Evolutionary conservation across 2,329 filamentous ascomycete genomes (phyloP).

Genomic region (Stagonosporopsis chrysanthemi): DNA sequence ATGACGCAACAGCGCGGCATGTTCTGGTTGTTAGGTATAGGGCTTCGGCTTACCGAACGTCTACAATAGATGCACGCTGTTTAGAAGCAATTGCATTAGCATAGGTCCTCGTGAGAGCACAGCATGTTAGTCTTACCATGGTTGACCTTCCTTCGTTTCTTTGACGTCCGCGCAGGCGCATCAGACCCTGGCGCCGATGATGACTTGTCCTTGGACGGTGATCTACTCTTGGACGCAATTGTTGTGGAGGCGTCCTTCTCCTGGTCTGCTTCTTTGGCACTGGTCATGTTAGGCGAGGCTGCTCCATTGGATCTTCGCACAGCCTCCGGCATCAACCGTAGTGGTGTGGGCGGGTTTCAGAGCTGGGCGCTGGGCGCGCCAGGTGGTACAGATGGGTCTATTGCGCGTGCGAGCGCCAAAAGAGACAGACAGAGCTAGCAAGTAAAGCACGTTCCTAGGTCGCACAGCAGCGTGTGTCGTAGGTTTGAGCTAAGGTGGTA

Average conservation of each 20-base stretch:
- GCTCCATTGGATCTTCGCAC: constrained; percentile 49
- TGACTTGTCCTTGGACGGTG: constrained; percentile 40
- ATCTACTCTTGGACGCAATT: constrained; percentile 37
- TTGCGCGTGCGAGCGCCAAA: constrained; percentile 30
- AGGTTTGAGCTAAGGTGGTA: constrained; percentile 17
- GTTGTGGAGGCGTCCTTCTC: constrained; percentile 36
- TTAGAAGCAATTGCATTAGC: constrained; percentile 38
- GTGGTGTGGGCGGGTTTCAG: constrained; percentile 39
- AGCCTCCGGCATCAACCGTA: constrained; percentile 50
- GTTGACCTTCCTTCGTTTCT: constrained; percentile 63
- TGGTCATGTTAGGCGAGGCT: constrained; percentile 43
- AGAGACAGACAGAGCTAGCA: constrained; percentile 28
- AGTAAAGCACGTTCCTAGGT: constrained; percentile 42
- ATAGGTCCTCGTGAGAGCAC: constrained; percentile 32
- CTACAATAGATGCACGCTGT: constrained; percentile 62
- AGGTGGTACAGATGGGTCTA: constrained; percentile 21
- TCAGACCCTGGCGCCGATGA: constrained; percentile 41
- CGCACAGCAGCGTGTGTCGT: constrained; percentile 29
- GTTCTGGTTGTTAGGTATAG: constrained; percentile 29
- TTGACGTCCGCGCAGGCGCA: constrained; percentile 46
- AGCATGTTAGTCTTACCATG: constrained; percentile 52
- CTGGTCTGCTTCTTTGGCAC: constrained; percentile 39
- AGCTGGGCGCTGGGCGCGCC: constrained; percentile 26
- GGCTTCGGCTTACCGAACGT: constrained; percentile 56
- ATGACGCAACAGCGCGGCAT: constrained; percentile 18